Evolutionary conservation across 306 rosid genomes (phyloP).

Genomic region (Coriaria nepalensis): DNA sequence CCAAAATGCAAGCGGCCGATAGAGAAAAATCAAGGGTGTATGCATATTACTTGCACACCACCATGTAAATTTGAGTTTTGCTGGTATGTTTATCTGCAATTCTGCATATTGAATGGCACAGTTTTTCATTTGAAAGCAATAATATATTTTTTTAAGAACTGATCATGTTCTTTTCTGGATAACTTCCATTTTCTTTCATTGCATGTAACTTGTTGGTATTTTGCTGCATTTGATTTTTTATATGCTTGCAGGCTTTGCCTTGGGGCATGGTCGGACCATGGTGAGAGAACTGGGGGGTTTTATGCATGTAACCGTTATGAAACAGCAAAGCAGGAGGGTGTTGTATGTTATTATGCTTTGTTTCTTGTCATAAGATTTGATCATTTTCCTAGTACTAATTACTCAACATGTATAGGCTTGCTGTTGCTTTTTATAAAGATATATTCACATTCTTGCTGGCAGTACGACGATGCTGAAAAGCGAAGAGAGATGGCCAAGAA

Average conservation of each 20-base stretch:
- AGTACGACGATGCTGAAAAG: slow-evolving; percentile 53
- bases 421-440: not conserved
- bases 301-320: slow-evolving; percentile 96
- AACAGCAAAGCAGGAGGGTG: slow-evolving; percentile 90
- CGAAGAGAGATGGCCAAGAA: slow-evolving; percentile 96
- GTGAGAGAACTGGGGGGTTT: slow-evolving; percentile 91
- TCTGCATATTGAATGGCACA: no score
- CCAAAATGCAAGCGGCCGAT: slow-evolving; percentile 91
- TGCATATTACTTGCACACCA: slow-evolving; percentile 90
- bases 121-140: no score
- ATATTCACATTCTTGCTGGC: slow-evolving; percentile 5
- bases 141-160: no score
- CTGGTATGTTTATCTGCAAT: slow-evolving; percentile 43
- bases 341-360: slow-evolving; percentile 19
- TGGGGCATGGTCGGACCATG: slow-evolving; percentile 91
- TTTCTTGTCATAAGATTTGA: not conserved
- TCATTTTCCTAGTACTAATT: not conserved
- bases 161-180: no score
- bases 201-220: no score
- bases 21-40: slow-evolving; percentile 89
- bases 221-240: not conserved
- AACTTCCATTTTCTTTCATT: no score
- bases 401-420: not conserved
- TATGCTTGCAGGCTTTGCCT: slow-evolving; percentile 64
- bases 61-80: slow-evolving; percentile 87